phyloP scores from a whole-genome alignment of 257 asterid genomes.

The Anisodus acutangulus region DNA sequence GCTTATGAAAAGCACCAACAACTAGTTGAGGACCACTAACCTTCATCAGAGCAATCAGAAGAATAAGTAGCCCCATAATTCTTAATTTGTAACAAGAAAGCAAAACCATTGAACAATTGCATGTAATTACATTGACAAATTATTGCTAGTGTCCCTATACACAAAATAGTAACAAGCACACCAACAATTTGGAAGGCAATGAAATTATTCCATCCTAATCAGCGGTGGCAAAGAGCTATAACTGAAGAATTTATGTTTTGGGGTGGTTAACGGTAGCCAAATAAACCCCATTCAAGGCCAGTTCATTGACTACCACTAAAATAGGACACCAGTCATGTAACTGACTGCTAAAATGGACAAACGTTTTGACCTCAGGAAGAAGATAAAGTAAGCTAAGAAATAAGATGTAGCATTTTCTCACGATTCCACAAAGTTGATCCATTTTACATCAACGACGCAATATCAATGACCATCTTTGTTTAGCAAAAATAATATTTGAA shows the following conservation, averaged over 20 bases:
- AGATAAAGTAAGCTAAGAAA: background rate
- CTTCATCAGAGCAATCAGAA: background rate
- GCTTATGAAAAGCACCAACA: background rate
- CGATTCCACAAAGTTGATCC: background rate
- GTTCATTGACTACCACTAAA: background rate
- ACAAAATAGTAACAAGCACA: background rate
- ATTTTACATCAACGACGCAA: background rate
- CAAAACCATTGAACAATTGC: background rate
- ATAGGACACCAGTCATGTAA: background rate
- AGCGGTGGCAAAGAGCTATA: background rate
- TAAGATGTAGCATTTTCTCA: background rate
- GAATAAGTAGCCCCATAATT: background rate
- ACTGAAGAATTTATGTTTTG: background rate
- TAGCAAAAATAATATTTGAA: background rate
- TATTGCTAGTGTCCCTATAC: too few species aligned
- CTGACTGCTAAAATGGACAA: background rate
- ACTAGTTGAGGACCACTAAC: background rate
- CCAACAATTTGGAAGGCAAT: background rate
- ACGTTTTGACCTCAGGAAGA: background rate
- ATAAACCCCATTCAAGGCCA: constrained; percentile 14
- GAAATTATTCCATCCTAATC: background rate
- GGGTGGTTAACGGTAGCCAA: constrained; percentile 11
- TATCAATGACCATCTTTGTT: background rate
- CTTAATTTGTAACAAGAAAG: background rate
- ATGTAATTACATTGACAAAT: background rate